Percentiles rank a stretch among this genome's conserved stretches.
phyloP scores from a whole-genome alignment of 1,284 basidiomycete genomes.

The Sparassis latifolia region DNA sequence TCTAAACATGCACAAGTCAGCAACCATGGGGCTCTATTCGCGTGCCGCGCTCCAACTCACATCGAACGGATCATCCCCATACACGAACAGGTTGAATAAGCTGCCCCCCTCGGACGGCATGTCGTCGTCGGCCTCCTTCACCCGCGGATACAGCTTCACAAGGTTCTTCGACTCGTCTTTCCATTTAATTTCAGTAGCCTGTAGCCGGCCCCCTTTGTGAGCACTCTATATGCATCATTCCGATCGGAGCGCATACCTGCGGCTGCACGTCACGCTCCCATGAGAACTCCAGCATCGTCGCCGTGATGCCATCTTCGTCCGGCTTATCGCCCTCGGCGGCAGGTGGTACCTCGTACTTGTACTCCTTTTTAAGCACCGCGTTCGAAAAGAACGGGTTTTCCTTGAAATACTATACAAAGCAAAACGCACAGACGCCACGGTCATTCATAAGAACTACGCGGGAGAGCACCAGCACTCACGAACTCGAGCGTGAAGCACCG shows the following conservation, averaged over 20 bases:
- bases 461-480: slow-evolving; percentile 40
- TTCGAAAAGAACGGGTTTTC: slow-evolving; percentile 78
- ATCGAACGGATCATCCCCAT: slow-evolving; percentile 55
- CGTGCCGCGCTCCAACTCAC: slow-evolving; percentile 35
- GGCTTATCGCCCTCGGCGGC: slow-evolving; percentile 48
- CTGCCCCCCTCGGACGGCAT: slow-evolving; percentile 63
- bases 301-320: slow-evolving; percentile 67
- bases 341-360: slow-evolving; percentile 57
- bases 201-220: not conserved
- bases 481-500: slow-evolving; percentile 76
- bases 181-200: slow-evolving; percentile 73
- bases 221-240: not conserved
- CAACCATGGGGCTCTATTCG: slow-evolving; percentile 3
- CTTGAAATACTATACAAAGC: slow-evolving; percentile 58
- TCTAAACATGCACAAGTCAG: slow-evolving; percentile 30
- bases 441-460: too few species aligned
- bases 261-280: slow-evolving; percentile 68
- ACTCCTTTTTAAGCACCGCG: slow-evolving; percentile 71
- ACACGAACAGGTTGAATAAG: slow-evolving; percentile 86
- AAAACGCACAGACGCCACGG: slow-evolving; percentile 2
- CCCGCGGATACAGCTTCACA: slow-evolving; percentile 71
- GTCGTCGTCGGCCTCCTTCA: slow-evolving; percentile 49
- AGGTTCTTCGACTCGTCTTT: slow-evolving; percentile 73
- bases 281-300: slow-evolving; percentile 68
- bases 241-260: slow-evolving; percentile 39